Conservation (phyloP, 2,329 filamentous ascomycete species). For the Ceratocystis cubensis region DNA sequence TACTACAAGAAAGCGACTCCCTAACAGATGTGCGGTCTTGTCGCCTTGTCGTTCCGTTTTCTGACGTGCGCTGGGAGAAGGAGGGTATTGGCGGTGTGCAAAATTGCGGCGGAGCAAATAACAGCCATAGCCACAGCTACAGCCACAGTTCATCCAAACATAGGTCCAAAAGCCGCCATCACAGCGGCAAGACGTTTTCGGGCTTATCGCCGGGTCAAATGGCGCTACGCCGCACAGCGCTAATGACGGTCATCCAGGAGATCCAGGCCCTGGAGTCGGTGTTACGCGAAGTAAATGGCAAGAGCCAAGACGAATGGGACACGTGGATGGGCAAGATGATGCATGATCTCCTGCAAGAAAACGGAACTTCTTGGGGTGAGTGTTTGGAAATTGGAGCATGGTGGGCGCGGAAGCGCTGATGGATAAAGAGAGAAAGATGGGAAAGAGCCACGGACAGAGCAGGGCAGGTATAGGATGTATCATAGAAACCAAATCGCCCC, state of each 20-base stretch:
- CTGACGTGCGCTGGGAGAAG: constrained; percentile 76
- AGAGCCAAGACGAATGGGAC: constrained; percentile 87
- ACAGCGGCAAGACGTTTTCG: background rate
- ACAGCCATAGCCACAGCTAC: background rate
- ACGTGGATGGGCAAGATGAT: constrained; percentile 81
- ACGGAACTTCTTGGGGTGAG: constrained; percentile 69
- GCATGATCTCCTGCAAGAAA: constrained; percentile 66
- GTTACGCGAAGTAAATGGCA: constrained; percentile 68
- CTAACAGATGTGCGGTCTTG: constrained; percentile 58
- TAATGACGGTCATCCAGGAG: constrained; percentile 68
- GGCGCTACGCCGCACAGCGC: constrained; percentile 64
- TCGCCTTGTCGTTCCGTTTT: constrained; percentile 74
- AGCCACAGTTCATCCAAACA: constrained; percentile 38
- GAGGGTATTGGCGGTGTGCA: constrained; percentile 54
- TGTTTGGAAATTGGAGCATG: constrained; percentile 80
- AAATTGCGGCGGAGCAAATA: constrained; percentile 25
- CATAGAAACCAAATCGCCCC: background rate
- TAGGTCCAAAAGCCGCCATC: constrained; percentile 23
- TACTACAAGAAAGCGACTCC: constrained; percentile 66
- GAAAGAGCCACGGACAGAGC: background rate
- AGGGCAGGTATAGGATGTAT: background rate
- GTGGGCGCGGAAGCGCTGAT: constrained; percentile 59
- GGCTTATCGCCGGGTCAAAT: constrained; percentile 53
- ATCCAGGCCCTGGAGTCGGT: constrained; percentile 77
- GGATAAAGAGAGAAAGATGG: background rate